Percentiles rank a stretch among this genome's conserved stretches.
Conservation (phyloP, 2,329 filamentous ascomycete genomes). For the Phoma sp. region DNA sequence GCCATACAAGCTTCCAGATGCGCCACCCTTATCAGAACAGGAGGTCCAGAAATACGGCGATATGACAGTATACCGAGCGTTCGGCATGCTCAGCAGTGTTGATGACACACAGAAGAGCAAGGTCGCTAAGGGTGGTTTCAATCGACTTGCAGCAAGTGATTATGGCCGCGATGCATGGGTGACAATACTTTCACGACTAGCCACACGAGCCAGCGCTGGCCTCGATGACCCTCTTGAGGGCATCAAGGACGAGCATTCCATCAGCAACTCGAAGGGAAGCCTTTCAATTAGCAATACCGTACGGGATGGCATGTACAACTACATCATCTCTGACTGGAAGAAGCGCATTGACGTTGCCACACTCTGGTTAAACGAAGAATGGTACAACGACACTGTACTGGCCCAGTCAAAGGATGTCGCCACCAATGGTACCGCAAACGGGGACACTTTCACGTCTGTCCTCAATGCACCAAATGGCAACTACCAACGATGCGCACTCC, state of each 20-base stretch:
- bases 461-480: conserved; percentile 53
- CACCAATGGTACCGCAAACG: conserved; percentile 52
- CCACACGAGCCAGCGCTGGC: conserved; percentile 77
- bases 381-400: conserved; percentile 85
- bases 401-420: conserved; percentile 42
- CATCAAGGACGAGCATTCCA: conserved; percentile 65
- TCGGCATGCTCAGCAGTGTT: conserved; percentile 76
- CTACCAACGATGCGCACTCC: conserved; percentile 81
- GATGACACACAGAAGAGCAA: conserved; percentile 68
- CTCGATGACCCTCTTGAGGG: conserved; percentile 72
- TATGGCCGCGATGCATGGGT: conserved; percentile 92
- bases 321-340: conserved; percentile 91
- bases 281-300: conserved; percentile 71
- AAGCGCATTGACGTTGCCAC: conserved; percentile 88
- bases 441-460: conserved; percentile 48
- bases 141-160: conserved; percentile 81
- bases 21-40: conserved; percentile 74
- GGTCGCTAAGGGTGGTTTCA: conserved; percentile 72
- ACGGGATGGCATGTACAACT: conserved; percentile 80
- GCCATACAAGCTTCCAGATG: conserved; percentile 80
- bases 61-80: conserved; percentile 77
- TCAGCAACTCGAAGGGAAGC: conserved; percentile 32
- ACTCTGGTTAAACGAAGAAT: conserved; percentile 95
- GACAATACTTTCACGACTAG: conserved; percentile 83
- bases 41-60: conserved; percentile 77